Evolutionary conservation across 2,329 filamentous ascomycete genomes (phyloP).

Genomic region (Neofusicoccum kwambonambiense): DNA sequence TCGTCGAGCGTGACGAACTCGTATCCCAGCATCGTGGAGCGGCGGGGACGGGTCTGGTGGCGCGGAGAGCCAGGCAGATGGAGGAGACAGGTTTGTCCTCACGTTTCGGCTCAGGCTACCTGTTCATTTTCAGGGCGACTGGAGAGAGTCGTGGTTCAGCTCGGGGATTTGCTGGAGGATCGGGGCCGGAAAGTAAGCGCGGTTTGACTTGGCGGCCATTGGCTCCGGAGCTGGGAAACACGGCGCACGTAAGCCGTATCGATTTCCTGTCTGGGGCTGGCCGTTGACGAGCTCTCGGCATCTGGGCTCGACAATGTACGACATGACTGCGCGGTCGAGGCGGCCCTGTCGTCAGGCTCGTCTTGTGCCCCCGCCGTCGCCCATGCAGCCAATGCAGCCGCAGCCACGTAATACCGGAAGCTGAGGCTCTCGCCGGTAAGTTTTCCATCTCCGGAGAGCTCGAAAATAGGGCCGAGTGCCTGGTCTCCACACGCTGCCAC

Average conservation of each 20-base stretch:
- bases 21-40: conserved; percentile 41
- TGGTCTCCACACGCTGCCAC: not conserved
- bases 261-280: not conserved
- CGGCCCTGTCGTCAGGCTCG: too few relatives aligned
- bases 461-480: not conserved
- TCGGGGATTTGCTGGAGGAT: not conserved
- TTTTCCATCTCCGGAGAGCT: not conserved
- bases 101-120: not conserved
- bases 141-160: not conserved
- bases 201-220: not conserved
- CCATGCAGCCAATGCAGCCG: too few relatives aligned
- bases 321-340: too few relatives aligned
- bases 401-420: too few relatives aligned
- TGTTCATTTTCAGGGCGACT: not conserved
- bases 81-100: not conserved
- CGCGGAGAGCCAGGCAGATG: not conserved
- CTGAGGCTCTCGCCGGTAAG: too few relatives aligned
- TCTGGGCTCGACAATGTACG: too few relatives aligned
- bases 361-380: too few relatives aligned
- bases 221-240: not conserved
- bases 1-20: conserved; percentile 53
- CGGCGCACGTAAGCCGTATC: not conserved
- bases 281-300: not conserved
- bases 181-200: not conserved
- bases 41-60: not conserved